These are phyloP conservation scores for Penicillium brevicompactum DNA, from an alignment of 2,329 filamentous ascomycete genomes.

Conservation along the genomic window DNA sequence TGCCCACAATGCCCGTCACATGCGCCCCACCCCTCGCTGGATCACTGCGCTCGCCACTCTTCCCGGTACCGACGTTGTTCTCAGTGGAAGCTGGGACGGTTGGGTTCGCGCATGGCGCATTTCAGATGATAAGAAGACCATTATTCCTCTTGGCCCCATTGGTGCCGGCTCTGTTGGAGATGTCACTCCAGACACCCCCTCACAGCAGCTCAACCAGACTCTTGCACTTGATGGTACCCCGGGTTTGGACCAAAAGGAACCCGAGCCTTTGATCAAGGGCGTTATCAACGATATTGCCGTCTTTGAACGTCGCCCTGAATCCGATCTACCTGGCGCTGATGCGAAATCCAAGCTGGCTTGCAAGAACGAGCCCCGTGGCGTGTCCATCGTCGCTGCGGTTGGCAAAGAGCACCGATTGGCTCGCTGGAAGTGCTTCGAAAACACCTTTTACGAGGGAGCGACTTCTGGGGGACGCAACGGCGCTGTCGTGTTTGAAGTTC, in stretches of 20 bases:
- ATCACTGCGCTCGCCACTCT: slow-evolving; percentile 87
- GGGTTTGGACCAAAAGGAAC: slow-evolving; percentile 19
- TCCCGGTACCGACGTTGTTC: slow-evolving; percentile 85
- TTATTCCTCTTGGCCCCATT: slow-evolving; percentile 72
- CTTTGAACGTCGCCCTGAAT: slow-evolving; percentile 70
- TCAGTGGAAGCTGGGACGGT: slow-evolving; percentile 95
- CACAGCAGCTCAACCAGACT: slow-evolving; percentile 36
- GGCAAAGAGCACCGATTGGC: slow-evolving; percentile 86
- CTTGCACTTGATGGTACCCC: slow-evolving; percentile 33
- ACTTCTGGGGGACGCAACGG: slow-evolving; percentile 68
- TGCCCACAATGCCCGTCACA: slow-evolving; percentile 44
- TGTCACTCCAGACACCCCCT: slow-evolving; percentile 29
- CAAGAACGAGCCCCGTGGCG: slow-evolving; percentile 56
- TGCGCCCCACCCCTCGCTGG: slow-evolving; percentile 72
- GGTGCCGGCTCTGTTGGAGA: slow-evolving; percentile 40
- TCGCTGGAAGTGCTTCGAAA: slow-evolving; percentile 66
- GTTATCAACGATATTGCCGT: slow-evolving; percentile 87
- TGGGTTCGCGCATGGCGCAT: slow-evolving; percentile 83
- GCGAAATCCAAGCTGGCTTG: slow-evolving; percentile 27
- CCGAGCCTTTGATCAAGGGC: slow-evolving; percentile 60
- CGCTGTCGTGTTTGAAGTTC: slow-evolving; percentile 84
- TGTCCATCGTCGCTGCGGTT: slow-evolving; percentile 83
- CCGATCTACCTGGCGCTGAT: slow-evolving; percentile 19
- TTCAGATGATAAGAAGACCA: slow-evolving; percentile 75
- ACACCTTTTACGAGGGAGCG: slow-evolving; percentile 39